These are phyloP conservation scores for Aspergillus sp. DNA, from an alignment of 2,329 filamentous ascomycete genomes.

Conservation along the genomic window DNA sequence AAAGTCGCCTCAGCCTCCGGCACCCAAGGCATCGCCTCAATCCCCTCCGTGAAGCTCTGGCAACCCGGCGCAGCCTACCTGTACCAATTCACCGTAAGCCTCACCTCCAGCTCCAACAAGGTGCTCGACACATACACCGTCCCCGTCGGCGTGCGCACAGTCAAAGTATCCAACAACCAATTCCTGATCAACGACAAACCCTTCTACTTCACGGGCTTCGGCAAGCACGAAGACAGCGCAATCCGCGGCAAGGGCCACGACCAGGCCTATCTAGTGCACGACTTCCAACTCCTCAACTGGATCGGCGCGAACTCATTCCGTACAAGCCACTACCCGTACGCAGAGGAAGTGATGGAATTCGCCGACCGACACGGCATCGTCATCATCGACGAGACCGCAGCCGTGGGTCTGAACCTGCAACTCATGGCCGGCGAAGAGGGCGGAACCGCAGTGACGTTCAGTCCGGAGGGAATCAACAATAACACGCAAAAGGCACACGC, in stretches of 20 bases:
- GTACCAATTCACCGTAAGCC: not conserved
- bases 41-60: not conserved
- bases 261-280: constrained; percentile 31
- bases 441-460: not conserved
- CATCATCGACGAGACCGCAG: not conserved
- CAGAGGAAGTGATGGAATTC: constrained; percentile 3
- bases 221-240: not conserved
- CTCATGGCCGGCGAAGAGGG: too few species aligned
- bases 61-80: constrained; percentile 1
- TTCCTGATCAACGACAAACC: not conserved
- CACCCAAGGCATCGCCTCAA: not conserved
- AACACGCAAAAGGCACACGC: not conserved
- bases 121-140: not conserved
- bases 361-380: not conserved
- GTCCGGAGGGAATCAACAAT: not conserved
- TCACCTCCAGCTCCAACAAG: not conserved
- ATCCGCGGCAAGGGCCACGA: constrained; percentile 23
- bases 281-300: constrained; percentile 31
- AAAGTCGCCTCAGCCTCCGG: constrained; percentile 15
- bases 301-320: constrained; percentile 34
- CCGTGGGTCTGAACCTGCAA: not conserved
- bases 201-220: constrained; percentile 1
- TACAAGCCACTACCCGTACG: constrained; percentile 33
- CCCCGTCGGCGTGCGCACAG: not conserved
- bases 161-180: not conserved